Base-by-base conservation (phyloP, 2,329 filamentous ascomycete species). In the Capronia epimyces region DNA sequence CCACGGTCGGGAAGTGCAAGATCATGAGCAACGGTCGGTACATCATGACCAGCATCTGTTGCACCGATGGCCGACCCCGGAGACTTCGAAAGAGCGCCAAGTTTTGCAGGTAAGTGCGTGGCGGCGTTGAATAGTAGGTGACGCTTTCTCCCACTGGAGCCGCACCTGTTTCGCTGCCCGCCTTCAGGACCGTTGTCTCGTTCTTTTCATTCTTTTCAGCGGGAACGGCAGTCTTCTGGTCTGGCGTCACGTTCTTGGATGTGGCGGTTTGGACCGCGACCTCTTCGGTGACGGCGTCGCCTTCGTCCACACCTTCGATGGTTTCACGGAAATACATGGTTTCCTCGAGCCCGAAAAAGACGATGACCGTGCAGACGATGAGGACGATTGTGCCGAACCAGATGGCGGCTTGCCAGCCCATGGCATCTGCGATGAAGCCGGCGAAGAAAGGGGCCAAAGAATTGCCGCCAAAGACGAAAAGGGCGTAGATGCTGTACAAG, bases 331-430 rank as follows among this genome's bases (percentile, higher is more conserved):
- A 64, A 60, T 75, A 80, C 61, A 78, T 81, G 3, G 79, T 81
- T 63, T 82, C 80, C 63, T 82, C 80, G 69, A 81, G 74, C 62
- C 76, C 74, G 59, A 82, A 76, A 66, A 80, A 81, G 1, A 77
- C 64, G 55, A 79, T 70, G 15, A 81, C 59, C 31, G 77, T 74
- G 8, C 66, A 69, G 1, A 74, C 64, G 1, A 65, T 76, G 2
- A 67, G 63, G 56, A 82, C 71, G 22, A 83, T 80, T 3, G 78
- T 75, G 27, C 73, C 74, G 69, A 76, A 80, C 58, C 75, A 73
- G 65, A 76, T 66, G 13, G 72, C 69, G 73, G 75, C 79, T 47
- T 69, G 54, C 57, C 58, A 61, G 9, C 55, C 58, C 31, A 53
- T 40, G 10, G 48, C 25, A 18, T 61, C 47, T 27, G 37, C 48